A percentile compares a stretch with the other conserved stretches of the same genome.
These are phyloP conservation scores for Penicillium turbatum DNA, from an alignment of 495 filamentous ascomycete species.

Conservation along the genomic window DNA sequence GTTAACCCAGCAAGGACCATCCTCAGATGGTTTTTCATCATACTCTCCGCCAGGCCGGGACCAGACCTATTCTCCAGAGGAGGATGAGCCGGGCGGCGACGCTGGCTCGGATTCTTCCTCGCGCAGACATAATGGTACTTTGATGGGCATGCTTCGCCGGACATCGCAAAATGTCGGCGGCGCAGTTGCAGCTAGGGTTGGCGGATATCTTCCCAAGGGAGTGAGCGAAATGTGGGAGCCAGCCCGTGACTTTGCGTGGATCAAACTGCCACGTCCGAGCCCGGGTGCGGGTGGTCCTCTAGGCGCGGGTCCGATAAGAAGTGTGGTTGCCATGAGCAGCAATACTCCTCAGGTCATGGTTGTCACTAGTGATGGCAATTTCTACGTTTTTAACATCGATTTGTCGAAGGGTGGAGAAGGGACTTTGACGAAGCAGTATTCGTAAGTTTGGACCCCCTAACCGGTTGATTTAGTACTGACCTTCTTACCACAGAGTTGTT, in stretches of 20 bases:
- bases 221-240: conserved; percentile 99
- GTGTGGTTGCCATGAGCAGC: conserved; percentile 93
- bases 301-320: conserved; percentile 54
- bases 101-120: conserved; percentile 30
- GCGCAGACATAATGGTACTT: conserved; percentile 57
- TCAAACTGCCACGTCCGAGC: conserved; percentile 75
- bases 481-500: conserved; percentile 35
- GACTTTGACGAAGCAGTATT: conserved; percentile 81
- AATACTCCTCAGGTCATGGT: conserved; percentile 95
- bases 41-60: conserved; percentile 34
- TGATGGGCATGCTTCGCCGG: conserved; percentile 89
- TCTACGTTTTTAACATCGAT: conserved; percentile 93
- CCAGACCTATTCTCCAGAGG: conserved; percentile 37
- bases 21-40: conserved; percentile 31
- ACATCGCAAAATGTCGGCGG: conserved; percentile 95
- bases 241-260: conserved; percentile 88
- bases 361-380: conserved; percentile 90
- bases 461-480: conserved; percentile 5
- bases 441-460: conserved; percentile 48
- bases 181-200: conserved; percentile 79
- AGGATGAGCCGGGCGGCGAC: conserved; percentile 31
- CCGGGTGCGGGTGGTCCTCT: conserved; percentile 35
- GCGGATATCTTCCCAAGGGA: conserved; percentile 83
- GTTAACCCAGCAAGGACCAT: conserved; percentile 45
- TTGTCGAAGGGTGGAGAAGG: conserved; percentile 96